Evolutionary conservation across 1,139 yeast genomes (phyloP).

Genomic region (Protomyces macrosporus): DNA sequence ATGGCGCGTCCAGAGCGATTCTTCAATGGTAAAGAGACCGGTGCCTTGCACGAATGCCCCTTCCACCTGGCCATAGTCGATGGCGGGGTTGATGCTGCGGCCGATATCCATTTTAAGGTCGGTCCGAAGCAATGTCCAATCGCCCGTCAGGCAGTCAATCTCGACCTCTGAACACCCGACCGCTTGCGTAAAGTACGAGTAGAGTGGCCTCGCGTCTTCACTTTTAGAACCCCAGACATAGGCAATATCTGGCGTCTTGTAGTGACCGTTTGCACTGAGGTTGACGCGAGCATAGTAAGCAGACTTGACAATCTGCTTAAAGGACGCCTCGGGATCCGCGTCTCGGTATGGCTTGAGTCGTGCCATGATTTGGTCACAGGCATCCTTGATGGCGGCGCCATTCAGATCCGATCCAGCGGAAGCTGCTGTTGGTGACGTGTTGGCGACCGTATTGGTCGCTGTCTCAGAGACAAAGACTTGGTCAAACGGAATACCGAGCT

Average conservation of each 20-base stretch:
- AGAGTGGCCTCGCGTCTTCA: constrained; percentile 44
- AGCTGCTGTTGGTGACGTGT: constrained; percentile 48
- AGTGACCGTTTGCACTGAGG: constrained; percentile 47
- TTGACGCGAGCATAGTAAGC: constrained; percentile 46
- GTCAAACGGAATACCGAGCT: constrained; percentile 42
- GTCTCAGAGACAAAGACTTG: constrained; percentile 45
- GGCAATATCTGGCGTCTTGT: constrained; percentile 49
- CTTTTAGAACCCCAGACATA: constrained; percentile 40
- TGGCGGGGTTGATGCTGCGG: constrained; percentile 46
- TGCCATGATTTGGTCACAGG: constrained; percentile 45
- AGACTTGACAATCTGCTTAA: constrained; percentile 42
- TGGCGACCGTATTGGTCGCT: constrained; percentile 46
- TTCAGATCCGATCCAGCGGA: constrained; percentile 47
- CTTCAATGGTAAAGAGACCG: constrained; percentile 48
- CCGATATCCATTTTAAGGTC: constrained; percentile 49
- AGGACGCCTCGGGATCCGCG: constrained; percentile 40
- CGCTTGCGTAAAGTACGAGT: constrained; percentile 47
- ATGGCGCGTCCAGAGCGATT: constrained; percentile 44
- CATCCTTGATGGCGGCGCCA: constrained; percentile 47
- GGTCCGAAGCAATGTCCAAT: constrained; percentile 43
- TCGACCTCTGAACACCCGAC: constrained; percentile 44
- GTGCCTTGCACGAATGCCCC: constrained; percentile 49
- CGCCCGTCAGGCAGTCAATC: constrained; percentile 47
- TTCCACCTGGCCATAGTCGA: constrained; percentile 48
- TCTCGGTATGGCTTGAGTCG: constrained; percentile 42